Conservation (phyloP, 805 yeast species). For the Cyberlindnera japonica region DNA sequence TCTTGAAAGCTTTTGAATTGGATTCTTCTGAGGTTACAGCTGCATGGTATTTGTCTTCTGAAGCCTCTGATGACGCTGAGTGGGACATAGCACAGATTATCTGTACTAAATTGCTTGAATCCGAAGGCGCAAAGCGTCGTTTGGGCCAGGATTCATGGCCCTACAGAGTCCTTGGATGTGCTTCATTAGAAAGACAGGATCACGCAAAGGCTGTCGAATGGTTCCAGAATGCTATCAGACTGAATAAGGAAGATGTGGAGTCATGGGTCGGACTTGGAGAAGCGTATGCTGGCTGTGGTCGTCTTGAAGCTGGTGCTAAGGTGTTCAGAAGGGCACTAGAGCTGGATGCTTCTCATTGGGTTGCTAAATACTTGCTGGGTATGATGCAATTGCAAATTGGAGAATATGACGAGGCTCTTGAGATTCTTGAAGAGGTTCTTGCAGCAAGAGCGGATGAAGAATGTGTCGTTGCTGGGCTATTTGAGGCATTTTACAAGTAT, state of each 20-base stretch:
- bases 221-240: slow-evolving; percentile 81
- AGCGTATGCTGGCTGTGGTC: slow-evolving; percentile 80
- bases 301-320: slow-evolving; percentile 80
- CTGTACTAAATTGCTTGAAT: slow-evolving; percentile 59
- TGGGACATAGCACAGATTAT: slow-evolving; percentile 85
- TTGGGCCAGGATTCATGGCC: slow-evolving; percentile 71
- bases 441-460: slow-evolving; percentile 43
- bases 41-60: slow-evolving; percentile 66
- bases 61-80: slow-evolving; percentile 62
- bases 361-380: slow-evolving; percentile 65
- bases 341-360: slow-evolving; percentile 53
- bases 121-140: slow-evolving; percentile 55
- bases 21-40: slow-evolving; percentile 74
- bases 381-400: slow-evolving; percentile 59
- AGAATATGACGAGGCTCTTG: slow-evolving; percentile 60
- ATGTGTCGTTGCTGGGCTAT: slow-evolving; percentile 48
- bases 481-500: slow-evolving; percentile 54
- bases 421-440: slow-evolving; percentile 41
- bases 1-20: slow-evolving; percentile 83
- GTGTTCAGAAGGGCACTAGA: slow-evolving; percentile 68
- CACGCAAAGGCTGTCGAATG: slow-evolving; percentile 80
- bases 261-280: slow-evolving; percentile 99
- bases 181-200: slow-evolving; percentile 65
- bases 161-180: slow-evolving; percentile 78
- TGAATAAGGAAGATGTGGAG: slow-evolving; percentile 60